phyloP scores from a whole-genome alignment of 345 rosid genomes.

The Adansonia digitata region DNA sequence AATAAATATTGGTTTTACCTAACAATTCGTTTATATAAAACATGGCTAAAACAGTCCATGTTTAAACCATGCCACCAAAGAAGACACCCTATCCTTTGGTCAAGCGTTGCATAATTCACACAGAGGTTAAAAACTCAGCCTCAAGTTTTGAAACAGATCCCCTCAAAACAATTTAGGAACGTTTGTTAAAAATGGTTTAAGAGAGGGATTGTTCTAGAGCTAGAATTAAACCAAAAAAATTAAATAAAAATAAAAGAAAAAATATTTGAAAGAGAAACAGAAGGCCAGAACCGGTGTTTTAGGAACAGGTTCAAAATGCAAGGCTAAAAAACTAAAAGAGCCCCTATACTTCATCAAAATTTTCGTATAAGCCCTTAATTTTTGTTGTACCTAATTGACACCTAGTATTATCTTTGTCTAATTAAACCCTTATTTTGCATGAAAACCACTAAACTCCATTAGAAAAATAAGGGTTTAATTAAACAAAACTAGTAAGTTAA shows the following conservation, averaged over 20 bases:
- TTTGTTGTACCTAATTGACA: no score
- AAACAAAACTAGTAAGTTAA: no score
- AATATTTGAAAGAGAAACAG: no score
- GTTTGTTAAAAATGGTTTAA: neutral
- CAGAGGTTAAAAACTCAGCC: neutral
- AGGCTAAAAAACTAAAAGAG: neutral
- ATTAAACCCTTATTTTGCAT: no score
- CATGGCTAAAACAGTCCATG: neutral
- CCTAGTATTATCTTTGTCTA: no score
- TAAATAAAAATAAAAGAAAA: neutral
- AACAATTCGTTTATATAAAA: neutral
- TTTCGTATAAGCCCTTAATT: no score
- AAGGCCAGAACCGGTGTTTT: no score
- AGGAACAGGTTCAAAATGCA: neutral
- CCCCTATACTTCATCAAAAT: no score
- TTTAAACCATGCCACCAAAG: neutral
- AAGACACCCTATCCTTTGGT: neutral
- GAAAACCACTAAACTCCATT: no score
- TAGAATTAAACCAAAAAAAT: neutral
- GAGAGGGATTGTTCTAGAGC: neutral
- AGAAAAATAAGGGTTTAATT: no score
- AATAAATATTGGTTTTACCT: neutral
- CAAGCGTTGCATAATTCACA: neutral
- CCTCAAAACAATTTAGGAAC: neutral
- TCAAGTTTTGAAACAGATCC: neutral